These are phyloP conservation scores for Calycina herbarum DNA, from an alignment of 2,329 filamentous ascomycete genomes.

Conservation along the genomic window DNA sequence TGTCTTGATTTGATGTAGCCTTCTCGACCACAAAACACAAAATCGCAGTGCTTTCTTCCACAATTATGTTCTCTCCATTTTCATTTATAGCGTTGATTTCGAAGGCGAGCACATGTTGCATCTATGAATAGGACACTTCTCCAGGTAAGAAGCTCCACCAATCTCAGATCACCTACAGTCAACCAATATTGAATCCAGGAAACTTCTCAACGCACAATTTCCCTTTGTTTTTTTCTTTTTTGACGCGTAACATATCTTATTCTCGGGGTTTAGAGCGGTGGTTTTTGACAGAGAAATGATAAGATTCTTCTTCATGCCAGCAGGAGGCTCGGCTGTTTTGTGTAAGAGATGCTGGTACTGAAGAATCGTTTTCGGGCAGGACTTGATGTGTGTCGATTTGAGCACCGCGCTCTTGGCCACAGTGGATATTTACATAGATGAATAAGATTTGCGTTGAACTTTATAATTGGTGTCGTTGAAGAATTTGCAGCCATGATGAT, in stretches of 20 bases:
- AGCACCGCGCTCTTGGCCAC: neutral
- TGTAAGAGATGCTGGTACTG: neutral
- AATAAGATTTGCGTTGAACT: neutral
- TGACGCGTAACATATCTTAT: neutral
- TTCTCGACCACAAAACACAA: no score
- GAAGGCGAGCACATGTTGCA: neutral
- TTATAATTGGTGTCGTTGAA: neutral
- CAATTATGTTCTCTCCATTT: neutral
- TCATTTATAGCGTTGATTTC: neutral
- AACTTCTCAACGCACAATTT: neutral
- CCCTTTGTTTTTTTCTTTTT: neutral
- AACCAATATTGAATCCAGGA: neutral
- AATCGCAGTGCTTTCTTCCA: neutral
- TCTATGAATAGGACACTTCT: neutral
- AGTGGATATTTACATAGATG: neutral
- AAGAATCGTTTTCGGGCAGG: neutral
- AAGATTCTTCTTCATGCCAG: neutral
- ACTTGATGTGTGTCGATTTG: neutral
- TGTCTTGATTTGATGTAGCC: neutral
- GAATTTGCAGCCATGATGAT: neutral
- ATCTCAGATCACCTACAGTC: neutral
- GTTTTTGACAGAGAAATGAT: neutral
- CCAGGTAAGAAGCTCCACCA: neutral
- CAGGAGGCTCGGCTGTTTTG: neutral
- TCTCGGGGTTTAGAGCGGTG: neutral